These are phyloP conservation scores for Schizosaccharomyces cryophilus DNA, from an alignment of 805 yeast genomes.

Conservation along the genomic window DNA sequence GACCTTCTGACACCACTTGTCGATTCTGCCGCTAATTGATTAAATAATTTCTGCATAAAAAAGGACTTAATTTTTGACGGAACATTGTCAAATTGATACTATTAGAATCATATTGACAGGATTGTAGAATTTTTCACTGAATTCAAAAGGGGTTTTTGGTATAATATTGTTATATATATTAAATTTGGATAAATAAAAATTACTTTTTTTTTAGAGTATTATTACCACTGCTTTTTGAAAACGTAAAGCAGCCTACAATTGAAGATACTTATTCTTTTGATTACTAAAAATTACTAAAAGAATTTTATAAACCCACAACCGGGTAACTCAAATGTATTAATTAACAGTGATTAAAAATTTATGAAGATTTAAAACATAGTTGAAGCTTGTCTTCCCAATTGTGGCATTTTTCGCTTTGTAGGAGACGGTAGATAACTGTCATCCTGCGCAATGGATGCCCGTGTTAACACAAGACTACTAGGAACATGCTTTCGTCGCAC, in stretches of 20 bases:
- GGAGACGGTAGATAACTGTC: neutral
- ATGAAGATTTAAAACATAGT: neutral
- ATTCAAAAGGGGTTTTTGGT: neutral
- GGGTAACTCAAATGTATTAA: neutral
- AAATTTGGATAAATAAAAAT: too few relatives aligned
- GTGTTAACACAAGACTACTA: neutral
- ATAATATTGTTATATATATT: neutral
- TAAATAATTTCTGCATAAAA: neutral
- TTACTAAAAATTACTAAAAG: neutral
- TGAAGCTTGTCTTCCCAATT: neutral
- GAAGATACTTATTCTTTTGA: too few relatives aligned
- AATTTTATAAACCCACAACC: neutral
- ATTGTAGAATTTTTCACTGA: neutral
- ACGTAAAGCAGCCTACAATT: too few relatives aligned
- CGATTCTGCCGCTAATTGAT: conserved; percentile 3
- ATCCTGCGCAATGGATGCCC: neutral
- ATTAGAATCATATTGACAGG: neutral
- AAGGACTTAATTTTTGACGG: too few relatives aligned
- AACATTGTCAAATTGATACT: too few relatives aligned
- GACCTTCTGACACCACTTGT: conserved; percentile 25
- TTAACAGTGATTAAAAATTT: neutral
- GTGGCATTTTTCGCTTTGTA: neutral
- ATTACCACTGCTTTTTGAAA: too few relatives aligned
- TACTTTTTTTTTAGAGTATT: too few relatives aligned
- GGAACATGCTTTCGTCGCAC: neutral